Conservation (phyloP, 148 eudicot genomes). For the Silene uniflora region DNA sequence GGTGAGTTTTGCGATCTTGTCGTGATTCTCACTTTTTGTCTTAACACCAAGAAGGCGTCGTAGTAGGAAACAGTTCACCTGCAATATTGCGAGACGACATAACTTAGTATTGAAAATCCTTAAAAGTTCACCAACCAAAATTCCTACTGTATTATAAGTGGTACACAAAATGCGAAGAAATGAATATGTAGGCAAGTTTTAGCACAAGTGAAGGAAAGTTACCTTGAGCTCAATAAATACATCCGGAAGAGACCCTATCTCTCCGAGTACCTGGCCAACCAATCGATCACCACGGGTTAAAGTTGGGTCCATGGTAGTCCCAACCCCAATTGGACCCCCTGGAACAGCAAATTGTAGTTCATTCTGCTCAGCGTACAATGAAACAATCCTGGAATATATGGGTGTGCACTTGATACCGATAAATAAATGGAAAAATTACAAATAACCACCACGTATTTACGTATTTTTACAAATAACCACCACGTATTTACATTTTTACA, state of each 20-base stretch:
- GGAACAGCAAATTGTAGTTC: constrained; percentile 94
- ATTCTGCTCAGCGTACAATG: constrained; percentile 87
- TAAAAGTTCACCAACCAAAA: too few species aligned
- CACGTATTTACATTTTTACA: too few species aligned
- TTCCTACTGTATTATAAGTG: too few species aligned
- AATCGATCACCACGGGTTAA: constrained; percentile 94
- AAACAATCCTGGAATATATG: constrained; percentile 90
- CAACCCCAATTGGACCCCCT: constrained; percentile 95
- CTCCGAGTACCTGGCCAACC: constrained; percentile 97
- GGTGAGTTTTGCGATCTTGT: constrained; percentile 72
- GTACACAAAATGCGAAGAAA: too few species aligned
- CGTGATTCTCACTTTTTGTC: constrained; percentile 84
- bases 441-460: too few species aligned
- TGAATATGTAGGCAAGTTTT: too few species aligned
- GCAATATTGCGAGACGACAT: too few species aligned
- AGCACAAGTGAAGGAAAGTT: too few species aligned
- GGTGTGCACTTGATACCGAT: constrained; percentile 92
- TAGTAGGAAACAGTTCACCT: constrained; percentile 91
- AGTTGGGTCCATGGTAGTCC: constrained; percentile 97
- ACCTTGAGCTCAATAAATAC: too few species aligned
- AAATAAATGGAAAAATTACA: too few species aligned
- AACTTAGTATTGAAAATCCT: too few species aligned
- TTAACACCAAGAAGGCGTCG: constrained; percentile 84
- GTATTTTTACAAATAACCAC: too few species aligned
- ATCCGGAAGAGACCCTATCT: constrained; percentile 92